Base-by-base conservation (phyloP, 768 basidiomycete genomes). In the Lyophyllum shimeji region DNA sequence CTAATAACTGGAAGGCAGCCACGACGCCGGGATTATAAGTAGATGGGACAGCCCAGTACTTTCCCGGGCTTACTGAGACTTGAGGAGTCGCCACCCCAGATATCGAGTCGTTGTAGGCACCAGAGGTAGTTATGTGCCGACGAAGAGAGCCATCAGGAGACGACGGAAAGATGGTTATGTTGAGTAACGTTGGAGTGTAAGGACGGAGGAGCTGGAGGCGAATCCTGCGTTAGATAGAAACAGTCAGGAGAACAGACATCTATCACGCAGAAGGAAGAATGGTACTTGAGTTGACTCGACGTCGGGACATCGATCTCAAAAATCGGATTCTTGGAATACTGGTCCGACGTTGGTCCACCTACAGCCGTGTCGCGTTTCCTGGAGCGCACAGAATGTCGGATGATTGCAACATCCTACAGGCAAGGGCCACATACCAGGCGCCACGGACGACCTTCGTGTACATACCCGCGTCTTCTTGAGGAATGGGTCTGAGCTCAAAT, bases 381-480 rank as follows among this genome's bases (percentile, higher is more conserved):
- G 51, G 17, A 53, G 11, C 46, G 1, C 8, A 12, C 42, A 18
- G 17, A 42, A 12, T 45, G 7, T 31, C 3, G 20, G 4, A 39
- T 17, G 15, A 45, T 7, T 4, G 12, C 40, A 53, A 21, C 17
- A 50, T 27, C 15, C 40, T 17, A 58, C 37, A 31, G 33, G 18
- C 37, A 45, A 27, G 42, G 23, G 21, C 27, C 21, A 27, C 31
- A 23, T 58, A 91, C 95, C 95, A 98, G 37, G 76, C 71, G 3
- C 92, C 93, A n/a, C 74, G 79, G 1, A 88, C 61, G 0, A 76
- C 65, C 61, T 90, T 87, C 20, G 71, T 72, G 66, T 88, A 96
- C 93, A 97, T 92, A 0, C 95, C 95, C 0, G 94, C 92, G 0
- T 93, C 95, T 72, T 98, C 96, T 55, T 87, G 83, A 0, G 87